Evolutionary conservation across 352 stramenopile genomes (phyloP).

Genomic region (Blastocystis sp.): DNA sequence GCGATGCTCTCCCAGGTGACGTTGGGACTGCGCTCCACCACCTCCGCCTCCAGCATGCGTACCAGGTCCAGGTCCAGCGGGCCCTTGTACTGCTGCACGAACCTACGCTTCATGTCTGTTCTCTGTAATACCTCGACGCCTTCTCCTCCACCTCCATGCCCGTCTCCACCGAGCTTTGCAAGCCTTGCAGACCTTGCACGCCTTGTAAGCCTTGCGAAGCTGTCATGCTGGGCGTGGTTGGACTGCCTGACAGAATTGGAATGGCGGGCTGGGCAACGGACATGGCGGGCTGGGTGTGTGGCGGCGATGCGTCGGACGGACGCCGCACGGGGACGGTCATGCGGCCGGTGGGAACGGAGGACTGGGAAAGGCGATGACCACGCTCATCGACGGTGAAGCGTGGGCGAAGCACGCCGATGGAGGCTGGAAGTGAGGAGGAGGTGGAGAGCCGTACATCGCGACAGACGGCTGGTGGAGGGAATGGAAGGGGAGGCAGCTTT

Average conservation of each 20-base stretch:
- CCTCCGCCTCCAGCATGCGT: conserved; percentile 51
- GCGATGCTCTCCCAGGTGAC: conserved; percentile 80
- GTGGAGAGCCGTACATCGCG: background rate
- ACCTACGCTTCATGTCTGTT: background rate
- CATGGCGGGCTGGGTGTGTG: no score
- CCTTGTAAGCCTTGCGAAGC: no score
- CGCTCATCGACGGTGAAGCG: conserved; percentile 40
- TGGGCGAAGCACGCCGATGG: background rate
- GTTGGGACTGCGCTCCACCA: conserved; percentile 50
- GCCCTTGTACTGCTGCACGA: conserved; percentile 44
- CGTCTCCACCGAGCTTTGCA: no score
- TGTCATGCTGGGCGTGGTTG: no score
- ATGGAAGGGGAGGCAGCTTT: background rate
- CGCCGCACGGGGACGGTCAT: conserved; percentile 16
- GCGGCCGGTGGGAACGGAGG: background rate
- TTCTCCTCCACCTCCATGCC: no score
- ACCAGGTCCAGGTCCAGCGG: conserved; percentile 45
- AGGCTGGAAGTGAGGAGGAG: background rate
- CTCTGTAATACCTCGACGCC: no score
- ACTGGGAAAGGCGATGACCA: background rate
- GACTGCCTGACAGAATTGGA: no score
- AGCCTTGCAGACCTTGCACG: no score
- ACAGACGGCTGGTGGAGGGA: conserved; percentile 14
- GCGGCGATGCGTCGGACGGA: no score
- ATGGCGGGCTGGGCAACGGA: no score